Percentiles rank a stretch among this genome's conserved stretches.
These are phyloP conservation scores for Saksenaea oblongispora DNA, from an alignment of 371 early-diverging fungal species.

Conservation along the genomic window DNA sequence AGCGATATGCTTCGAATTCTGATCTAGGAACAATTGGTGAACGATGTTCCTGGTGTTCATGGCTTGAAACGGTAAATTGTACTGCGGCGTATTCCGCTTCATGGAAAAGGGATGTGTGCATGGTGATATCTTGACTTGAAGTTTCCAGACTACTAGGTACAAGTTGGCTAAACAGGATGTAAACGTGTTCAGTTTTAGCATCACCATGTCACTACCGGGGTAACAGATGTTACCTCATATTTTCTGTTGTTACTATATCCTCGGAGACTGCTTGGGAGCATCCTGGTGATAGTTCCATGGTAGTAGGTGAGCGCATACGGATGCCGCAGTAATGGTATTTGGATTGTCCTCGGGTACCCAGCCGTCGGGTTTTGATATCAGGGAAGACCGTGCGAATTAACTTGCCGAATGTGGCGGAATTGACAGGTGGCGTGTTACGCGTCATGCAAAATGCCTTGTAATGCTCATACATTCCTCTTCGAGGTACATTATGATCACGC, in stretches of 20 bases:
- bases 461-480: constrained; percentile 62
- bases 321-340: constrained; percentile 65
- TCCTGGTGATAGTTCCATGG: background rate
- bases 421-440: constrained; percentile 54
- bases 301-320: constrained; percentile 19
- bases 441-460: constrained; percentile 51
- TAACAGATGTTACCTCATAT: background rate
- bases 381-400: constrained; percentile 64
- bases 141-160: background rate
- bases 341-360: constrained; percentile 65
- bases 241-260: background rate
- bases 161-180: background rate
- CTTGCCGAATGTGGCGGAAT: constrained; percentile 72
- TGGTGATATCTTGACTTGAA: background rate
- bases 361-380: constrained; percentile 59
- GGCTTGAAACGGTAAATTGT: background rate
- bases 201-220: background rate
- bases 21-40: background rate
- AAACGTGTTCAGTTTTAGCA: background rate
- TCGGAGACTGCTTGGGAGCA: background rate
- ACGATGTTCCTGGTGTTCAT: background rate
- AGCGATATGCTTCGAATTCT: background rate
- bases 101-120: background rate
- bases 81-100: background rate
- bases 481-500: constrained; percentile 59